phyloP scores from a whole-genome alignment of 495 filamentous ascomycete species.

The Penicillium paradoxum region DNA sequence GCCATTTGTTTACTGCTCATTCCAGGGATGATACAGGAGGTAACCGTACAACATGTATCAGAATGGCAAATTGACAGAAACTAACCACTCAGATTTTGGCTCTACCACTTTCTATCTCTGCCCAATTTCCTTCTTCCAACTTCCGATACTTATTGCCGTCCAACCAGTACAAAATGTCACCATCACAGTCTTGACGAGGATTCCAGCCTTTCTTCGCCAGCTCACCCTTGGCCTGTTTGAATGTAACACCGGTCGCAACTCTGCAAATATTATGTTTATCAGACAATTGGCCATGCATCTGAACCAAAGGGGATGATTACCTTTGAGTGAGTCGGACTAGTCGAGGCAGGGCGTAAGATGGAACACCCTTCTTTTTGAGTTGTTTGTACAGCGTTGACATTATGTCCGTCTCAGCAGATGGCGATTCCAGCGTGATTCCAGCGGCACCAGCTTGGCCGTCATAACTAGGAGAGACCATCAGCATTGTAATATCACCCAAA shows the following conservation, averaged over 20 bases:
- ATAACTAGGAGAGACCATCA: constrained; percentile 29
- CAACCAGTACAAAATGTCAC: constrained; percentile 46
- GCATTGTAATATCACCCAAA: neutral
- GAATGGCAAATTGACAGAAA: no score
- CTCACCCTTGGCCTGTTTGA: constrained; percentile 50
- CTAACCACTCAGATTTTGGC: constrained; percentile 47
- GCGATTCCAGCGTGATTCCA: constrained; percentile 42
- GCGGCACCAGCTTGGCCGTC: constrained; percentile 51
- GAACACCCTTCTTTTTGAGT: constrained; percentile 47
- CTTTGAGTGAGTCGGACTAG: constrained; percentile 48
- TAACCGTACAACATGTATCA: no score
- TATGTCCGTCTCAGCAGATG: constrained; percentile 27
- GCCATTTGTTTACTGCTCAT: no score
- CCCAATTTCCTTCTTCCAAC: constrained; percentile 37
- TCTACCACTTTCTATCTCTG: constrained; percentile 39
- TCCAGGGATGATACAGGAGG: no score
- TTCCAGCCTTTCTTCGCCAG: constrained; percentile 45
- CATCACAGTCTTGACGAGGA: constrained; percentile 29
- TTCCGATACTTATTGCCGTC: constrained; percentile 39
- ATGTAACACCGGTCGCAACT: constrained; percentile 46
- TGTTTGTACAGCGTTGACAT: constrained; percentile 33
- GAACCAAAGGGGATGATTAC: constrained; percentile 16
- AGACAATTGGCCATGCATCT: neutral
- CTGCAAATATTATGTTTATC: constrained; percentile 19
- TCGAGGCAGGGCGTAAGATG: constrained; percentile 45